Conservation (phyloP, 2,329 filamentous ascomycete genomes). For the Neospermospora avenae region DNA sequence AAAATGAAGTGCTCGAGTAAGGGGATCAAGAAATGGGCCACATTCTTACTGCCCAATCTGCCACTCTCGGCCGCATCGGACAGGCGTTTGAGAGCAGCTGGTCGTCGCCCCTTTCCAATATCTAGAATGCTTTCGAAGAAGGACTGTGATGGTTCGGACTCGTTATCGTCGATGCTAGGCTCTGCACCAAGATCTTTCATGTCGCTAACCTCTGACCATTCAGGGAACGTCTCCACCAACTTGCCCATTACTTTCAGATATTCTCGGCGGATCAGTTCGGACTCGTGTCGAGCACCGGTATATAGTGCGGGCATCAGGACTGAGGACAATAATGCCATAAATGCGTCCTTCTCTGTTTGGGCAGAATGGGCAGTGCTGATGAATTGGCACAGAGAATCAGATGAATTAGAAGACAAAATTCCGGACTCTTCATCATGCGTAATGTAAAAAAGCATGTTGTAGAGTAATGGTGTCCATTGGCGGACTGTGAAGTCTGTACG, state of each 20-base stretch:
- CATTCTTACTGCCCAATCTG: constrained; percentile 70
- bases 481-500: constrained; percentile 62
- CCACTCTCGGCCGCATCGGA: constrained; percentile 62
- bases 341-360: constrained; percentile 43
- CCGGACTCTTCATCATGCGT: constrained; percentile 84
- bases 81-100: constrained; percentile 77
- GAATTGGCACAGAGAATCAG: constrained; percentile 75
- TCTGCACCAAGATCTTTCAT: constrained; percentile 64
- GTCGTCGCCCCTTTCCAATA: constrained; percentile 80
- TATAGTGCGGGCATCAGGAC: constrained; percentile 75
- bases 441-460: constrained; percentile 87
- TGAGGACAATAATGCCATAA: constrained; percentile 56
- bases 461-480: constrained; percentile 84
- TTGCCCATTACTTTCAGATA: constrained; percentile 76
- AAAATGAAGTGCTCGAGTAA: constrained; percentile 94
- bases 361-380: constrained; percentile 59
- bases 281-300: constrained; percentile 69
- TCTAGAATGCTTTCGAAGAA: constrained; percentile 94
- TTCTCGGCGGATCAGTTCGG: constrained; percentile 82
- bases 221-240: constrained; percentile 67
- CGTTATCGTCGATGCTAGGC: constrained; percentile 35
- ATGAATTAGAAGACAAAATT: constrained; percentile 75
- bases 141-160: constrained; percentile 57
- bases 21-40: constrained; percentile 84
- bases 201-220: constrained; percentile 70